Percentiles rank a stretch among this genome's conserved stretches.
These are phyloP conservation scores for Tetratostichococcus sp. DNA, from an alignment of 139 green algal genomes.

Conservation along the genomic window DNA sequence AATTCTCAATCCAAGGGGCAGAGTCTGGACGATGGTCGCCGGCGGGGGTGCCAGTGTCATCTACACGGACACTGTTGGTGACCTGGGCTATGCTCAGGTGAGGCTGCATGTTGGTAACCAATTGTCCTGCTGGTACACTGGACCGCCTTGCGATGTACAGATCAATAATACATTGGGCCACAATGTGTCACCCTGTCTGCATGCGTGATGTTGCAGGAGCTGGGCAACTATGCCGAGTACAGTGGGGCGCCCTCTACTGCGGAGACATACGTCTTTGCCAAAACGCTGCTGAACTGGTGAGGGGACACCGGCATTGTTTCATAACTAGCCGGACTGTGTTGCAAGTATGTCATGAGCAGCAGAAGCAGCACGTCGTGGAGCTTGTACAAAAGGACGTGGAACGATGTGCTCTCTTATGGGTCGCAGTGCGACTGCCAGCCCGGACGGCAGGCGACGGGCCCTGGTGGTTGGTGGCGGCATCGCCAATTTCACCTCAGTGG, in stretches of 20 bases:
- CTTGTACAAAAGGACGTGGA: too few relatives aligned
- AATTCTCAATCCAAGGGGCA: constrained; percentile 85
- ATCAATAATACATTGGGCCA: too few relatives aligned
- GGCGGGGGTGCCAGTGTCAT: constrained; percentile 86
- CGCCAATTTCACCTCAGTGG: constrained; percentile 96
- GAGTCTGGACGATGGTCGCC: constrained; percentile 92
- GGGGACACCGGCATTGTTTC: neutral
- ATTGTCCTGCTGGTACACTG: too few relatives aligned
- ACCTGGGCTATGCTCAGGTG: constrained; percentile 62
- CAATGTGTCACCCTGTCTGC: neutral
- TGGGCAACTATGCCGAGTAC: constrained; percentile 95
- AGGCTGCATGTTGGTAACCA: too few relatives aligned
- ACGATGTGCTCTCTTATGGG: constrained; percentile 19
- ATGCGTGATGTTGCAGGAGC: constrained; percentile 30
- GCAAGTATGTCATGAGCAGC: too few relatives aligned
- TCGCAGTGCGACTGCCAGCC: constrained; percentile 48
- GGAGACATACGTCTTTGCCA: constrained; percentile 58
- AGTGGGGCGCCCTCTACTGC: constrained; percentile 72
- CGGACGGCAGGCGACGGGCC: constrained; percentile 64
- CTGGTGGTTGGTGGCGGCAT: constrained; percentile 91
- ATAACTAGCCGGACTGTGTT: too few relatives aligned
- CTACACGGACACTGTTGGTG: constrained; percentile 87
- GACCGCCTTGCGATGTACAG: too few relatives aligned
- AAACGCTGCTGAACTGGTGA: constrained; percentile 41
- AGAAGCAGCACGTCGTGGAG: too few relatives aligned